Evolutionary conservation across 1,284 basidiomycete species (phyloP).

Genomic region (Peniophora sp.): DNA sequence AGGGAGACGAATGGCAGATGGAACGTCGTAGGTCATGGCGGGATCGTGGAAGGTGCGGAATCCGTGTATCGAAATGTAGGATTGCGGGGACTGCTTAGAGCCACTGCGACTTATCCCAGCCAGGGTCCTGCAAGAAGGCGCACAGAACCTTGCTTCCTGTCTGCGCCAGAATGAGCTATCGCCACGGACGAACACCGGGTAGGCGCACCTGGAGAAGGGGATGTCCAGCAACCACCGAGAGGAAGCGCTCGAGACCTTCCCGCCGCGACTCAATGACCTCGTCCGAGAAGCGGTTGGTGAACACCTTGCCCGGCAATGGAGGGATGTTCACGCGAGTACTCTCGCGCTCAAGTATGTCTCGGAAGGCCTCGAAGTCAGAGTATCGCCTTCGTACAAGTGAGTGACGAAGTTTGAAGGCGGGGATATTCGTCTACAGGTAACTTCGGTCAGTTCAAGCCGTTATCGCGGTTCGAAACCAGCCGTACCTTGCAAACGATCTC

Average conservation of each 20-base stretch:
- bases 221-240: conserved; percentile 96
- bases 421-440: conserved; percentile 86
- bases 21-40: neutral
- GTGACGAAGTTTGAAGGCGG: conserved; percentile 95
- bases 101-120: conserved; percentile 78
- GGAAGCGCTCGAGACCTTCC: conserved; percentile 91
- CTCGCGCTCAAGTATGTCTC: conserved; percentile 96
- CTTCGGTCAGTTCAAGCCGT: neutral
- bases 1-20: neutral
- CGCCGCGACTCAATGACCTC: conserved; percentile 91
- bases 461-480: conserved; percentile 3
- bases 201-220: conserved; percentile 82
- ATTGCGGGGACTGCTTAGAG: conserved; percentile 29
- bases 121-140: conserved; percentile 90
- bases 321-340: conserved; percentile 97
- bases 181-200: neutral
- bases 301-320: conserved; percentile 92
- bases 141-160: conserved; percentile 97
- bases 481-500: conserved; percentile 94
- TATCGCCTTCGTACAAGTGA: conserved; percentile 93
- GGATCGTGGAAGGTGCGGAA: neutral
- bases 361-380: conserved; percentile 98
- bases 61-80: neutral
- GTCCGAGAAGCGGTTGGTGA: conserved; percentile 94
- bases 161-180: conserved; percentile 29